These are phyloP conservation scores for Ascochyta rabiei DNA, from an alignment of 2,329 filamentous ascomycete species.

Conservation along the genomic window DNA sequence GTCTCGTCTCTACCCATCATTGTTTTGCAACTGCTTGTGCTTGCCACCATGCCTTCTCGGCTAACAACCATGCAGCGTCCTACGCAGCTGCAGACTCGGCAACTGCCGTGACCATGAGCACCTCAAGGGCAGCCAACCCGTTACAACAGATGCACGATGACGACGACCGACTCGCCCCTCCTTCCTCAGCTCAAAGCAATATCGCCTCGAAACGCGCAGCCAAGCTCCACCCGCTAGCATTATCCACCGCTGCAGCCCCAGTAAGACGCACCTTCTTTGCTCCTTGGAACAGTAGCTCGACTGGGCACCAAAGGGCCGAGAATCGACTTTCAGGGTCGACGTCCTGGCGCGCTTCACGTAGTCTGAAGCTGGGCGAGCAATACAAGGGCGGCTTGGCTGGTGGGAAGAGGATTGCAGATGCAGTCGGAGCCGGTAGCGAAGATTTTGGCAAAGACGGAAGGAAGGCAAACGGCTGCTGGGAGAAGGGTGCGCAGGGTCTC, in stretches of 20 bases:
- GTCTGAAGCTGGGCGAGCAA: slow-evolving; percentile 72
- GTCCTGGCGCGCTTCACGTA: slow-evolving; percentile 74
- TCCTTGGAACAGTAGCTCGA: slow-evolving; percentile 74
- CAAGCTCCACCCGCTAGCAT: slow-evolving; percentile 1
- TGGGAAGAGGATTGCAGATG: slow-evolving; percentile 66
- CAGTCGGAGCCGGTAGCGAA: slow-evolving; percentile 67
- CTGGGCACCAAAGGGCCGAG: slow-evolving; percentile 80
- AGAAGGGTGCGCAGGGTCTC: slow-evolving; percentile 55
- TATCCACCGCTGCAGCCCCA: slow-evolving; percentile 11
- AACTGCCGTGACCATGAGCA: slow-evolving; percentile 17
- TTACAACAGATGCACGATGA: slow-evolving; percentile 18
- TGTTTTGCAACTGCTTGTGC: background rate
- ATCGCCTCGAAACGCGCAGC: slow-evolving; percentile 10
- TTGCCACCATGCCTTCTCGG: slow-evolving; percentile 13
- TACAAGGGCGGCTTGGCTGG: slow-evolving; percentile 65
- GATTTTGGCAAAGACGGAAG: slow-evolving; percentile 59
- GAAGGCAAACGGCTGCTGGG: slow-evolving; percentile 60
- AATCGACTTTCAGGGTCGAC: slow-evolving; percentile 65
- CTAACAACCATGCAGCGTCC: slow-evolving; percentile 20
- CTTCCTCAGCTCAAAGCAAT: slow-evolving; percentile 18
- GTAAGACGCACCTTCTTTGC: slow-evolving; percentile 57
- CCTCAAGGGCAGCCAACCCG: slow-evolving; percentile 5
- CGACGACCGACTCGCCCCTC: slow-evolving; percentile 22
- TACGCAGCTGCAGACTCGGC: slow-evolving; percentile 1
- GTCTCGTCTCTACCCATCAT: background rate